A percentile compares a stretch with the other conserved stretches of the same genome.
phyloP scores from a whole-genome alignment of 148 eudicot species.

The Bassia scoparia region DNA sequence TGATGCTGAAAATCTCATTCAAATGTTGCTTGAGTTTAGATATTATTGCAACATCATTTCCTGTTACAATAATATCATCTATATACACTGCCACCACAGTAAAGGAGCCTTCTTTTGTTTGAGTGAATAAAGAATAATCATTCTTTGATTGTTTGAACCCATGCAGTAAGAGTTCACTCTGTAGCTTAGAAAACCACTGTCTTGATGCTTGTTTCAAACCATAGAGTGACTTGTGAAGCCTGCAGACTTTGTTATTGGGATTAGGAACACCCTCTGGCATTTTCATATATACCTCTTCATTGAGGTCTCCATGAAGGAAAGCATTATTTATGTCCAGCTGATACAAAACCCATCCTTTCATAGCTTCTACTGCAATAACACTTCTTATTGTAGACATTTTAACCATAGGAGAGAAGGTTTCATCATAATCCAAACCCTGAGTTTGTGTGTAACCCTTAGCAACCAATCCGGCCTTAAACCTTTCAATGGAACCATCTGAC shows the following conservation, averaged over 20 bases:
- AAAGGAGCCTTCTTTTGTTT: too few species aligned
- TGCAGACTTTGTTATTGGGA: neutral
- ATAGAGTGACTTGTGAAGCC: neutral
- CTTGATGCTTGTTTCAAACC: neutral
- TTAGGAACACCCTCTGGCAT: neutral
- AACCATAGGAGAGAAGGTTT: neutral
- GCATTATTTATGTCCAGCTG: neutral
- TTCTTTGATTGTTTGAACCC: neutral
- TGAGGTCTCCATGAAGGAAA: neutral
- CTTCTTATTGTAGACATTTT: neutral
- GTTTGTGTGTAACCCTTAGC: neutral
- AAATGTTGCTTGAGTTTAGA: neutral
- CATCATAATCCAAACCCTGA: neutral
- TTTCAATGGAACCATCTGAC: neutral
- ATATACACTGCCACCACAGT: too few species aligned
- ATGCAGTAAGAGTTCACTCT: neutral
- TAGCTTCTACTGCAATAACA: neutral
- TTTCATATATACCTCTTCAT: neutral
- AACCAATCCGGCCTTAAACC: neutral
- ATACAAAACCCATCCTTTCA: too few species aligned
- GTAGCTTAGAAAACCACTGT: neutral
- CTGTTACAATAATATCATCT: neutral
- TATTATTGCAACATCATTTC: neutral
- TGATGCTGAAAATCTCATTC: too few species aligned
- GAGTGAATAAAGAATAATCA: neutral